Conservation (phyloP, 768 basidiomycete species). For the Suillus subalutaceus region DNA sequence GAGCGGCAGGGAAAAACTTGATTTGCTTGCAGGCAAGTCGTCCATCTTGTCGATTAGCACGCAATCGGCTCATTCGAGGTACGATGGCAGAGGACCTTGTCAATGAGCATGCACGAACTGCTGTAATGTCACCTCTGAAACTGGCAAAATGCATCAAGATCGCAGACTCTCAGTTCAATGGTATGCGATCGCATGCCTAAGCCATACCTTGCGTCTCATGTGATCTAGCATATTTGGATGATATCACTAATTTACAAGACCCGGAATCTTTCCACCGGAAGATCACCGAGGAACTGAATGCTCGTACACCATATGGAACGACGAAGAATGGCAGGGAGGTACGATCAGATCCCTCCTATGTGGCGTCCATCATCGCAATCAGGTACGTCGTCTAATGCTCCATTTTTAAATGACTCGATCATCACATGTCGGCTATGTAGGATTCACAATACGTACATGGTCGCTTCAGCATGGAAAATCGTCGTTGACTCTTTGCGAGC, state of each 20-base stretch:
- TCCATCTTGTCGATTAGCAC: neutral
- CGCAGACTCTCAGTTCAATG: slow-evolving; percentile 72
- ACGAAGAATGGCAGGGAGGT: slow-evolving; percentile 33
- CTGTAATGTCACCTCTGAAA: slow-evolving; percentile 65
- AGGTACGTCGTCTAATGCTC: slow-evolving; percentile 43
- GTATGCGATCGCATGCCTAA: slow-evolving; percentile 40
- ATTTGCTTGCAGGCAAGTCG: slow-evolving; percentile 69
- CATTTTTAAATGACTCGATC: neutral
- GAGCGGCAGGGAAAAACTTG: slow-evolving; percentile 79
- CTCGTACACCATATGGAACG: slow-evolving; percentile 42
- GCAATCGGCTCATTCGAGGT: slow-evolving; percentile 12
- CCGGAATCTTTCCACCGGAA: slow-evolving; percentile 60
- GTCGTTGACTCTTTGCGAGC: slow-evolving; percentile 60
- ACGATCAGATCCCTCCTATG: slow-evolving; percentile 46
- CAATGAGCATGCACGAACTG: slow-evolving; percentile 50
- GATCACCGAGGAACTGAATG: slow-evolving; percentile 57
- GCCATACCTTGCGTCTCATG: slow-evolving; percentile 14
- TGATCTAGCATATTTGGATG: slow-evolving; percentile 63
- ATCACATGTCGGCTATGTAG: slow-evolving; percentile 39
- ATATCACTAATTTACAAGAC: slow-evolving; percentile 69
- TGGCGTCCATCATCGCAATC: slow-evolving; percentile 62
- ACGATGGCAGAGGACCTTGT: slow-evolving; percentile 63
- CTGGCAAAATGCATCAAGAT: slow-evolving; percentile 66
- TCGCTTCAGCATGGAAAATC: slow-evolving; percentile 83
- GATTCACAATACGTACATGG: slow-evolving; percentile 80